Evolutionary conservation across 495 filamentous ascomycete species (phyloP).

Genomic region (Acidiella bohemica): DNA sequence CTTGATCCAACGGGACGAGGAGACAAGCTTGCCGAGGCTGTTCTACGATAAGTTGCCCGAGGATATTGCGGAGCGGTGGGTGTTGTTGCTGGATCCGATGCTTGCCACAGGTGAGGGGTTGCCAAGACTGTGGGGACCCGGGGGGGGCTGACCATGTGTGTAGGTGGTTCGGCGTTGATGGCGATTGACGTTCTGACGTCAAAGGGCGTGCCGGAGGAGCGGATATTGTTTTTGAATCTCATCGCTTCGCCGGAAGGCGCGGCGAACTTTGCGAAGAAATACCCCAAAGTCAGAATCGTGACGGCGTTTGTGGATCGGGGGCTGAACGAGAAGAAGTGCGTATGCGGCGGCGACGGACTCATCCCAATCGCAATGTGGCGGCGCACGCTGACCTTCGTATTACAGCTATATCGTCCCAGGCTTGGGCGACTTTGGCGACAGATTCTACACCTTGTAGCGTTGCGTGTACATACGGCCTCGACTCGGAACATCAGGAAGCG

Average conservation of each 20-base stretch:
- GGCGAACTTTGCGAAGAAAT: constrained; percentile 74
- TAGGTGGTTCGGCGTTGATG: constrained; percentile 91
- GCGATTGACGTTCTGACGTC: constrained; percentile 83
- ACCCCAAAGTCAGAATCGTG: constrained; percentile 83
- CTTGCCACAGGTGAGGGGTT: constrained; percentile 72
- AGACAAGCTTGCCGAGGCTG: constrained; percentile 76
- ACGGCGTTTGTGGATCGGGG: constrained; percentile 96
- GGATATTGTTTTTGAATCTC: constrained; percentile 88
- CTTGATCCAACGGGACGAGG: constrained; percentile 91
- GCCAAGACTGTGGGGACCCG: constrained; percentile 10
- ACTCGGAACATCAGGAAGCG: too few relatives aligned
- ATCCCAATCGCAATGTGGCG: constrained; percentile 19
- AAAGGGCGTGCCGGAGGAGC: constrained; percentile 83
- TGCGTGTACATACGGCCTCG: too few relatives aligned
- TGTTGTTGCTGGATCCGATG: constrained; percentile 94
- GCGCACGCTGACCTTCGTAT: constrained; percentile 18
- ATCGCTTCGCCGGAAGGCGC: constrained; percentile 92
- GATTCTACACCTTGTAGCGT: constrained; percentile 77
- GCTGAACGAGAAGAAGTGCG: constrained; percentile 91
- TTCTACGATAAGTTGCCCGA: constrained; percentile 96
- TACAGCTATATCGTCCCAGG: constrained; percentile 89
- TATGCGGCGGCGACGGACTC: constrained; percentile 2
- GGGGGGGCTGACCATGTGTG: constrained; percentile 4
- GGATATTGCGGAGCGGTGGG: constrained; percentile 86
- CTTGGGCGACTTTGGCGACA: constrained; percentile 90